phyloP scores from a whole-genome alignment of 2,329 filamentous ascomycete species.

The Aspergillus clavatus region DNA sequence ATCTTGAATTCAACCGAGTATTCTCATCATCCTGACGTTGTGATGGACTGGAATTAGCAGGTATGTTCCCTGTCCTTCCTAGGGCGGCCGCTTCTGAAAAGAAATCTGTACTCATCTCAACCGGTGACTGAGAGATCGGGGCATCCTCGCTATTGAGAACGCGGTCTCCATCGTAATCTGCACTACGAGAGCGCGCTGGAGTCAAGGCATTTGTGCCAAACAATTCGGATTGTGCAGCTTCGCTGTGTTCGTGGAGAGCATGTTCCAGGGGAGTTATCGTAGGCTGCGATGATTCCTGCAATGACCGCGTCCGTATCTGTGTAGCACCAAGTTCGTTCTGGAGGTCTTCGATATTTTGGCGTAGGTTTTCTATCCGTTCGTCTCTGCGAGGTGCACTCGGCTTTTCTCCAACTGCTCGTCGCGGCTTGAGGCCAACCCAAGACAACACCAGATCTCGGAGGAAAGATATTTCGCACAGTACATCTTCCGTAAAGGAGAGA shows the following conservation, averaged over 20 bases:
- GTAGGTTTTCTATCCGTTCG: constrained; percentile 27
- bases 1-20: constrained; percentile 29
- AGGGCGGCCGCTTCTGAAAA: constrained; percentile 26
- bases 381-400: constrained; percentile 13
- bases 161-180: constrained; percentile 16
- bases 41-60: constrained; percentile 12
- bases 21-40: constrained; percentile 6
- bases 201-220: constrained; percentile 10
- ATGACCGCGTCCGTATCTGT: constrained; percentile 10
- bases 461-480: constrained; percentile 32
- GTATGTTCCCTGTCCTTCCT: constrained; percentile 18
- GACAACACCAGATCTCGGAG: constrained; percentile 31
- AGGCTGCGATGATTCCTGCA: constrained; percentile 10
- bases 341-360: constrained; percentile 28
- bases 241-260: constrained; percentile 12
- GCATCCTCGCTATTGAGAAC: constrained; percentile 31
- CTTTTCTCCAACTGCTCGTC: constrained; percentile 12
- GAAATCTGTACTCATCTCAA: constrained; percentile 32
- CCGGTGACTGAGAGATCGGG: constrained; percentile 37
- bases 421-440: constrained; percentile 23
- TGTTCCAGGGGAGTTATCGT: constrained; percentile 14
- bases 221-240: constrained; percentile 9
- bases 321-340: constrained; percentile 25
- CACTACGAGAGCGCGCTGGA: constrained; percentile 13
- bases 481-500: constrained; percentile 34